Conservation (phyloP, 176 grass and related monocot genomes). For the Hordeum vulgare region DNA sequence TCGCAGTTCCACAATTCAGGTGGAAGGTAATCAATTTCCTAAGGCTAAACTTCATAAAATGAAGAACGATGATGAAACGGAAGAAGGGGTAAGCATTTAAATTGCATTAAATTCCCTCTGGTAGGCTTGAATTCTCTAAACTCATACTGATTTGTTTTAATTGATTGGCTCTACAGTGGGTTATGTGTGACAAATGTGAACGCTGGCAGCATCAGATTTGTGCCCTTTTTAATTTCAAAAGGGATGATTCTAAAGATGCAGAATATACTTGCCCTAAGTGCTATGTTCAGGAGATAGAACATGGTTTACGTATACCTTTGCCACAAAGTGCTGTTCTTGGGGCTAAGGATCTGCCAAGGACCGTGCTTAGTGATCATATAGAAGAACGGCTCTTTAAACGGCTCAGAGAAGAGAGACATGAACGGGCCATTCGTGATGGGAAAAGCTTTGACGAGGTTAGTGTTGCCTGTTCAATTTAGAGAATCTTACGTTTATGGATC, state of each 20-base stretch:
- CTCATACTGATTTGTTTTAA: constrained; percentile 1
- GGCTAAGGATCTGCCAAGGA: constrained; percentile 82
- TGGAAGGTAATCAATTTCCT: constrained; percentile 35
- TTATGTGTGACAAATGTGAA: constrained; percentile 91
- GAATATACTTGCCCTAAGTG: constrained; percentile 78
- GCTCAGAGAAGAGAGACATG: constrained; percentile 72
- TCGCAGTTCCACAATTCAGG: constrained; percentile 43
- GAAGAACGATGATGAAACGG: constrained; percentile 63
- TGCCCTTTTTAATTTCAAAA: constrained; percentile 78
- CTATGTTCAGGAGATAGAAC: constrained; percentile 62
- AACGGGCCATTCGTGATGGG: constrained; percentile 41
- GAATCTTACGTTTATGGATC: background rate
- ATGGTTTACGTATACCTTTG: constrained; percentile 51
- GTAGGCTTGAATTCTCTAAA: background rate
- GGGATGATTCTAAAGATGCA: constrained; percentile 55
- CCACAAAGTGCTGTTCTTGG: constrained; percentile 69
- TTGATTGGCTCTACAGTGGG: constrained; percentile 58
- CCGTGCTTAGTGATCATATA: constrained; percentile 71
- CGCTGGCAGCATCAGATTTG: constrained; percentile 93
- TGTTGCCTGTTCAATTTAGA: background rate
- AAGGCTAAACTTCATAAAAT: constrained; percentile 67
- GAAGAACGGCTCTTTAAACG: constrained; percentile 63
- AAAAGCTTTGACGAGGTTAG: constrained; percentile 68
- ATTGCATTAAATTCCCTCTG: background rate
- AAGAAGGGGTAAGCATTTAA: constrained; percentile 64